These are phyloP conservation scores for Lindgomyces ingoldianus DNA, from an alignment of 495 filamentous ascomycete genomes.

Conservation along the genomic window DNA sequence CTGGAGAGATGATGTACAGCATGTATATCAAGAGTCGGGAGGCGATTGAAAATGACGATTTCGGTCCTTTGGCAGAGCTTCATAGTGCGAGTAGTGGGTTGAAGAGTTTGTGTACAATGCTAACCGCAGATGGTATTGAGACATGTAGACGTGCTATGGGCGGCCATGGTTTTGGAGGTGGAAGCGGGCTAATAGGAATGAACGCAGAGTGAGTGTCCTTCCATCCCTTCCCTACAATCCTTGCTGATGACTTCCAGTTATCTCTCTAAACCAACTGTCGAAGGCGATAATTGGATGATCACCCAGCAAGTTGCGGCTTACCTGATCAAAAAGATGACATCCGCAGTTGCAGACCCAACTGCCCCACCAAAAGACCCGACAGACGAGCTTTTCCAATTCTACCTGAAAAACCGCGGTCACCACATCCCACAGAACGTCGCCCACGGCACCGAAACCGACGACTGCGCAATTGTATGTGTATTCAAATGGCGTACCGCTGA, in stretches of 20 bases:
- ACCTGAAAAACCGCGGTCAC: conserved; percentile 31
- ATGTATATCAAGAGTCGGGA: conserved; percentile 46
- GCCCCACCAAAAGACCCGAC: conserved; percentile 36
- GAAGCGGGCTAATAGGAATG: conserved; percentile 51
- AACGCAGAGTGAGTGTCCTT: conserved; percentile 48
- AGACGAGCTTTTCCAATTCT: conserved; percentile 38
- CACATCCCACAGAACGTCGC: conserved; percentile 23
- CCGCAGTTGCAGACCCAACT: conserved; percentile 40
- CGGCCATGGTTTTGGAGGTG: conserved; percentile 54
- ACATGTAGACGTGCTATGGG: conserved; percentile 53
- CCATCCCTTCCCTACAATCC: background rate
- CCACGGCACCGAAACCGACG: conserved; percentile 34
- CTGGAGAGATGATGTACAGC: conserved; percentile 49
- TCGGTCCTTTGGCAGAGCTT: conserved; percentile 49
- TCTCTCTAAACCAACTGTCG: conserved; percentile 54
- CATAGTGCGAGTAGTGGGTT: conserved; percentile 53
- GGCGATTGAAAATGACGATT: conserved; percentile 50
- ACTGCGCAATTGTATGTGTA: conserved; percentile 47
- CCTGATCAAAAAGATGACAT: conserved; percentile 53
- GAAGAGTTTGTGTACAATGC: conserved; percentile 54
- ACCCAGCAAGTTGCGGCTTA: conserved; percentile 53
- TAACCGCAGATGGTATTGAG: conserved; percentile 55
- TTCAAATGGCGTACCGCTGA: conserved; percentile 51
- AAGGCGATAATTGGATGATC: conserved; percentile 60
- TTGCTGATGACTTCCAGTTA: conserved; percentile 35